Percentiles rank a stretch among this genome's conserved stretches.
Evolutionary conservation across 2,329 filamentous ascomycete genomes (phyloP).

Genomic region (Exophiala spinifera): DNA sequence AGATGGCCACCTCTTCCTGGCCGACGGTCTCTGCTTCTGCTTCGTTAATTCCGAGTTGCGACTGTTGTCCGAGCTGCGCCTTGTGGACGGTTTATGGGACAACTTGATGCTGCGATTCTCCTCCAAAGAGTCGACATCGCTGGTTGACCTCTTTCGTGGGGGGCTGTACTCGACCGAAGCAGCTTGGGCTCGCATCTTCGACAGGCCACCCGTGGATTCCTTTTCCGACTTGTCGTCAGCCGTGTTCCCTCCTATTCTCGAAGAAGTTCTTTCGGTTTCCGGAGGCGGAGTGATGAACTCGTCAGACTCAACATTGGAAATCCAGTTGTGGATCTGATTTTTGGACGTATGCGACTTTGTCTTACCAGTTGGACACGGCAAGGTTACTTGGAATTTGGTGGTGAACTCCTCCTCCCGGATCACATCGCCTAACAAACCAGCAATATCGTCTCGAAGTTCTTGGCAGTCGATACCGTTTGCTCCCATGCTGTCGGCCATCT

Average conservation of each 20-base stretch:
- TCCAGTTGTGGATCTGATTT: conserved; percentile 18
- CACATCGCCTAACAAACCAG: conserved; percentile 41
- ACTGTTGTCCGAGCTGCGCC: conserved; percentile 6
- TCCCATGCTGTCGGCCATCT: conserved; percentile 71
- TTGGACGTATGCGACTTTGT: conserved; percentile 12
- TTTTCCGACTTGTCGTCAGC: not conserved
- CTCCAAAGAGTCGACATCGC: conserved; percentile 21
- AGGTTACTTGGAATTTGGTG: conserved; percentile 25
- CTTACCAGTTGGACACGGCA: conserved; percentile 11
- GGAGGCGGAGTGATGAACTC: not conserved
- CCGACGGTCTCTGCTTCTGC: conserved; percentile 11
- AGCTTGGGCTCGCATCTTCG: conserved; percentile 1
- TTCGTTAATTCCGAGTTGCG: conserved; percentile 12
- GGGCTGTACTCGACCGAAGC: conserved; percentile 13
- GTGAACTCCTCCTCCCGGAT: conserved; percentile 27
- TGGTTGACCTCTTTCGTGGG: conserved; percentile 25
- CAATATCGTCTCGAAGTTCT: conserved; percentile 54
- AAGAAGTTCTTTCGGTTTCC: conserved; percentile 1
- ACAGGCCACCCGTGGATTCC: conserved; percentile 16
- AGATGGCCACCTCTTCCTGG: conserved; percentile 15
- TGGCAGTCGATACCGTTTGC: conserved; percentile 62
- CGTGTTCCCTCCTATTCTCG: conserved; percentile 2
- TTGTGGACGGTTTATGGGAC: conserved; percentile 11
- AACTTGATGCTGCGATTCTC: conserved; percentile 11
- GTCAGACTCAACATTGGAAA: conserved; percentile 7